Percentiles rank a stretch among this genome's conserved stretches.
Conservation (phyloP, 257 asterid species). For the Lycium ferocissimum region DNA sequence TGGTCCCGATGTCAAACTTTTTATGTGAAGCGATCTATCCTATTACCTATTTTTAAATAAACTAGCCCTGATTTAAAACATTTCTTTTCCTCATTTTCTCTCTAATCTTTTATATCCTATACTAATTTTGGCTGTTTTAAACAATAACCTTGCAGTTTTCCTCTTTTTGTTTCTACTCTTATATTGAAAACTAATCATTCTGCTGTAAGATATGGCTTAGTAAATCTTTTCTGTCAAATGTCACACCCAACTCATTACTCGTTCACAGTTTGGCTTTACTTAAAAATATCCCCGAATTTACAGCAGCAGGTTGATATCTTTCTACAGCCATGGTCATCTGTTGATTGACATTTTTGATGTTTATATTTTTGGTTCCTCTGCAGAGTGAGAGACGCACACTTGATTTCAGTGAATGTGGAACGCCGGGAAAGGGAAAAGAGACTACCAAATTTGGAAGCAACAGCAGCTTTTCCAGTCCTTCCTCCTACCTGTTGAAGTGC, state of each 20-base stretch:
- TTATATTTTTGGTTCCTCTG: slow-evolving; percentile 25
- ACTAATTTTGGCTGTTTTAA: background rate
- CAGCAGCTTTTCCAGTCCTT: slow-evolving; percentile 52
- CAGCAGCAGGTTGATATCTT: background rate
- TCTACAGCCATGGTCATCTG: background rate
- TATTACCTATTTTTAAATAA: background rate
- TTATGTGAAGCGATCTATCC: background rate
- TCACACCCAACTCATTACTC: background rate
- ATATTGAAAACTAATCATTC: background rate
- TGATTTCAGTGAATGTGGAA: slow-evolving; percentile 86
- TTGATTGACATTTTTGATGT: slow-evolving; percentile 8
- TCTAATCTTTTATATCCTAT: background rate
- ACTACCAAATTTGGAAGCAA: slow-evolving; percentile 48
- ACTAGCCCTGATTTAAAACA: background rate
- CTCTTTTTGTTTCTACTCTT: slow-evolving; percentile 5
- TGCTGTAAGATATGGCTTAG: background rate
- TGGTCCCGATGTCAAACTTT: slow-evolving; percentile 6
- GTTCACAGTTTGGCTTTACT: background rate
- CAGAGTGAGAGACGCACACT: slow-evolving; percentile 86
- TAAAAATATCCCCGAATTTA: background rate
- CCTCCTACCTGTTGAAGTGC: slow-evolving; percentile 74
- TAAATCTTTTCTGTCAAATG: background rate
- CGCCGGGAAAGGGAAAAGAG: slow-evolving; percentile 63
- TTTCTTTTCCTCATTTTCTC: background rate
- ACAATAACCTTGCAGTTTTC: background rate